phyloP scores from a whole-genome alignment of 306 rosid species.

The Benincasa hispida region DNA sequence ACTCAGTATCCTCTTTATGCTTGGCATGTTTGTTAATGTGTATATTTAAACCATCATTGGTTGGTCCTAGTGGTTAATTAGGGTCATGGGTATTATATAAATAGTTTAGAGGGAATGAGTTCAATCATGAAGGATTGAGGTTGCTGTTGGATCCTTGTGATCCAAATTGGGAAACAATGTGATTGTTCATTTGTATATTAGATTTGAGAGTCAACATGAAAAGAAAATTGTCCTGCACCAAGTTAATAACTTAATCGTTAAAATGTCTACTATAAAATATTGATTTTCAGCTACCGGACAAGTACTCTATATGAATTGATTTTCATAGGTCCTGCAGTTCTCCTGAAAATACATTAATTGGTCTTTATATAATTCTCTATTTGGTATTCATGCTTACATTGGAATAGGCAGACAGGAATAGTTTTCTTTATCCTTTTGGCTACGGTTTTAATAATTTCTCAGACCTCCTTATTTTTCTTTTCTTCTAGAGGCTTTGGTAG shows the following conservation, averaged over 20 bases:
- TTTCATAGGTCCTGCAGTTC: not conserved
- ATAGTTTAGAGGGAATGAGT: not conserved
- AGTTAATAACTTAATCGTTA: not conserved
- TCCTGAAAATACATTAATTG: not conserved
- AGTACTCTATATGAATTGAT: not conserved
- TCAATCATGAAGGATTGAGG: not conserved
- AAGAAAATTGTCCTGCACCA: not conserved
- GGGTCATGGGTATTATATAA: not conserved
- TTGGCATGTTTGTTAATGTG: not conserved
- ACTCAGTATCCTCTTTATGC: not conserved
- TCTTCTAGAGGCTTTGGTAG: not conserved
- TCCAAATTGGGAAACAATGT: not conserved
- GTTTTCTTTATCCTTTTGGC: not conserved
- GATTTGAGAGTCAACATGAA: not conserved
- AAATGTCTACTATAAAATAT: not conserved
- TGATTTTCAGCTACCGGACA: not conserved
- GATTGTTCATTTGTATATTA: not conserved
- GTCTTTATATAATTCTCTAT: not conserved
- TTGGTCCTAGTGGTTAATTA: not conserved
- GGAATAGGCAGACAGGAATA: not conserved
- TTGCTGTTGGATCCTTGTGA: not conserved
- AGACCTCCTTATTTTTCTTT: not conserved
- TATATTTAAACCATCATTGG: not conserved
- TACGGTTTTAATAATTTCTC: not conserved
- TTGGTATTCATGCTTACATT: not conserved